Evolutionary conservation across 1,284 basidiomycete species (phyloP).

Genomic region (Wallemia hederae): DNA sequence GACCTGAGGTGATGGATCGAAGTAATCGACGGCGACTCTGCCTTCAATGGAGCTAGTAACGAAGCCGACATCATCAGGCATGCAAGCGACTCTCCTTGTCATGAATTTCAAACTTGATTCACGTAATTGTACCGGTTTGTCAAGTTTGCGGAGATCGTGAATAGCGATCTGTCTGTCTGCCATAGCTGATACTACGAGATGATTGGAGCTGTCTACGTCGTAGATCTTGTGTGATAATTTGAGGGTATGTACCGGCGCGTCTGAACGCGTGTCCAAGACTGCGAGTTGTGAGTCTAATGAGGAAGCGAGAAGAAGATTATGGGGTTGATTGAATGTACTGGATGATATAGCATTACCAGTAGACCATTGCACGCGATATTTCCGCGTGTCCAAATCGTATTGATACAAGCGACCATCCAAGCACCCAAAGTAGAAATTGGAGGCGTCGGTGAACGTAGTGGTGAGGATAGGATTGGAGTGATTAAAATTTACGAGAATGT

Average conservation of each 20-base stretch:
- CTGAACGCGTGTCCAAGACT: background rate
- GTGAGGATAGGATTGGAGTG: background rate
- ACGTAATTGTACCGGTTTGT: slow-evolving; percentile 35
- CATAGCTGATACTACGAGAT: background rate
- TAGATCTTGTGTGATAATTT: slow-evolving; percentile 3
- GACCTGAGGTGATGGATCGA: slow-evolving; percentile 41
- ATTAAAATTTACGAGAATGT: background rate
- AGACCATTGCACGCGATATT: background rate
- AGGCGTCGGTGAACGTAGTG: background rate
- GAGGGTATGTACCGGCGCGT: slow-evolving; percentile 3
- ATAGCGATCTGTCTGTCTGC: background rate
- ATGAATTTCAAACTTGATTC: slow-evolving; percentile 89
- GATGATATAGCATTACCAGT: background rate
- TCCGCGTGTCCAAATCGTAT: background rate
- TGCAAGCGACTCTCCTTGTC: slow-evolving; percentile 66
- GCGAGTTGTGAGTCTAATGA: background rate
- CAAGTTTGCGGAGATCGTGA: background rate
- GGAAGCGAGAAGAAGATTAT: background rate
- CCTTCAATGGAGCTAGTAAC: slow-evolving; percentile 84
- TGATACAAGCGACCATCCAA: background rate
- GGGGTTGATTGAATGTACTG: background rate
- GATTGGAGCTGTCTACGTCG: slow-evolving; percentile 1
- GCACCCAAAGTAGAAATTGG: background rate
- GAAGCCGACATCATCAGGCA: slow-evolving; percentile 63
- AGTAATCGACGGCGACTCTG: slow-evolving; percentile 87